Base-by-base conservation (phyloP, 2,329 filamentous ascomycete genomes). In the Cucurbitaria berberidis region DNA sequence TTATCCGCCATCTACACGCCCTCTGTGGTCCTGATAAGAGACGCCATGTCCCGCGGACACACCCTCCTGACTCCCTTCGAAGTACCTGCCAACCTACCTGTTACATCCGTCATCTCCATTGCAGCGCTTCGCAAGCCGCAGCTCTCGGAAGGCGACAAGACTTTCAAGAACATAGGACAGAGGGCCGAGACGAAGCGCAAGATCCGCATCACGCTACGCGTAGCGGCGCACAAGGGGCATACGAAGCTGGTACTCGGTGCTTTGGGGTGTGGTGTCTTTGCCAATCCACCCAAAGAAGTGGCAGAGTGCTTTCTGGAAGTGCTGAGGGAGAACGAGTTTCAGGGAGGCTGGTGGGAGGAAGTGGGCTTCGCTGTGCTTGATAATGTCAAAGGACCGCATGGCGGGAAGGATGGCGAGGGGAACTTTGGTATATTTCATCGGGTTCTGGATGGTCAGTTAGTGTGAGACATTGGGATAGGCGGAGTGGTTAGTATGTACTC, bases 231-330 rank as follows among this genome's bases (percentile, higher is more conserved):
- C 4, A 77, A 82, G 24, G 78, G 78, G 1, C 86, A 89, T 63
- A 76, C 80, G 19, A 77, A 81, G 59, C 72, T 91, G 8, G 84
- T 91, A 5, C 77, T 91, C 1, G 88, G 88, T 0, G 87, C 88
- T 0, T 67, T 91, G 44, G 88, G 88, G 0, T 91, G 88, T 62
- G 88, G 88, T 3, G 86, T 82, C 0, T 89, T 89, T 68, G 63
- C 61, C 0, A 89, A 90, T 67, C 88, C 88, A 8, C 78, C 79
- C 0, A 72, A 76, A 27, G 84, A 86, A 55, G 83, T 90, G n/a
- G 86, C 84, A 2, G 53, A 74, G 29, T 86, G 86, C 60, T 91
- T 87, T 80, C 68, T 77, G 24, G 81, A 86, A 63, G 85, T 89
- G 29, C 74, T 90, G 48, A 51, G 66, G 26, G 86, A 90, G 66